phyloP scores from a whole-genome alignment of 176 grass and related monocot species.

The Guadua angustifolia region DNA sequence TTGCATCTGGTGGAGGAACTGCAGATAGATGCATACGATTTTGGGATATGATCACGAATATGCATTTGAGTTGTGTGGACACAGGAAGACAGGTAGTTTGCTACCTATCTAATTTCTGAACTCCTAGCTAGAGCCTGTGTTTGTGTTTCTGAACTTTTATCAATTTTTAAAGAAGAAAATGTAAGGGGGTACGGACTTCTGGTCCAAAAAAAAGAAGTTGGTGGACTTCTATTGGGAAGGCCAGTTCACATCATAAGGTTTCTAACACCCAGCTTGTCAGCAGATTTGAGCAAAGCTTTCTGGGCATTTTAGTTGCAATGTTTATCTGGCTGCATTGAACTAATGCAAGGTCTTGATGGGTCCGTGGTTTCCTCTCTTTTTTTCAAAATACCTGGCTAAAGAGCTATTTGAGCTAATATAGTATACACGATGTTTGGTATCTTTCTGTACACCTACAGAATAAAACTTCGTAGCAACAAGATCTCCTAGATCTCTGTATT shows the following conservation, averaged over 20 bases:
- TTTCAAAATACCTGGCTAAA: no score
- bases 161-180: not conserved
- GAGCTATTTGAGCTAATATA: no score
- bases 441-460: no score
- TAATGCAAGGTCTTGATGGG: no score
- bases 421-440: no score
- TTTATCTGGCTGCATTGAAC: not conserved
- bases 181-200: not conserved
- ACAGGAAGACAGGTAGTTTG: conserved; percentile 84
- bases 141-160: conserved; percentile 4
- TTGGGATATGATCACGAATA: conserved; percentile 93
- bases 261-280: not conserved
- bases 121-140: not conserved
- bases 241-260: not conserved
- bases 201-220: no score
- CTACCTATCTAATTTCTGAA: conserved; percentile 3
- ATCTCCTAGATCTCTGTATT: no score
- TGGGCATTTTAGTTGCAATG: not conserved
- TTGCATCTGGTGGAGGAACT: conserved; percentile 98
- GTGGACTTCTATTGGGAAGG: not conserved
- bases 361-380: no score
- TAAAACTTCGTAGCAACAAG: no score
- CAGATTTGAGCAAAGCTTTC: not conserved
- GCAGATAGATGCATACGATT: conserved; percentile 97
- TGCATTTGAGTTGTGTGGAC: conserved; percentile 80